phyloP scores from a whole-genome alignment of 2,329 filamentous ascomycete species.

The Byssochlamys sp. region DNA sequence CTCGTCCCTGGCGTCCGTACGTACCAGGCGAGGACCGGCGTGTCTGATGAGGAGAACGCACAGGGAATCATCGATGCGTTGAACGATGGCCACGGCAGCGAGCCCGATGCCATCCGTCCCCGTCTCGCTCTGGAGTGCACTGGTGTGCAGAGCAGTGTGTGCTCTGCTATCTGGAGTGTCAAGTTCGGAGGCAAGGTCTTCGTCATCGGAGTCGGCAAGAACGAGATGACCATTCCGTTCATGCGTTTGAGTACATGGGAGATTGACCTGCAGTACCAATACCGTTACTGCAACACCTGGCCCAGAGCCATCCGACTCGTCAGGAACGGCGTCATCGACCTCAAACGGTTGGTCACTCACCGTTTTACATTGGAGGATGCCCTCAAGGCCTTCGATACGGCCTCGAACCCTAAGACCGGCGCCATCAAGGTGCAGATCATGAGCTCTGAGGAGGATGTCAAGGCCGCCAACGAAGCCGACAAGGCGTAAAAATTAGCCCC shows the following conservation, averaged over 20 bases:
- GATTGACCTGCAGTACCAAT: conserved; percentile 92
- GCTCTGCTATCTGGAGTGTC: conserved; percentile 73
- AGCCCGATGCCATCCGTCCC: conserved; percentile 58
- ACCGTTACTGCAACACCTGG: conserved; percentile 94
- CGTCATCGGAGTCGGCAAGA: conserved; percentile 88
- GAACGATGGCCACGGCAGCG: conserved; percentile 37
- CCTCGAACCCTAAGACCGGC: conserved; percentile 76
- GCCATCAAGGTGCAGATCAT: conserved; percentile 96
- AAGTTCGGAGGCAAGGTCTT: conserved; percentile 97
- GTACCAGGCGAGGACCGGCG: conserved; percentile 43
- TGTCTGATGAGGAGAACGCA: conserved; percentile 59
- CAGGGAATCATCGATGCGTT: conserved; percentile 59
- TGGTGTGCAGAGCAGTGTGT: conserved; percentile 81
- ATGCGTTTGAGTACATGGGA: conserved; percentile 86
- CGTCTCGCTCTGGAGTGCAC: conserved; percentile 83
- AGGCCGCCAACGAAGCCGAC: conserved; percentile 14
- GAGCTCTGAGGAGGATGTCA: conserved; percentile 32
- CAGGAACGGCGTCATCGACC: conserved; percentile 70
- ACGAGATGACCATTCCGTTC: conserved; percentile 90
- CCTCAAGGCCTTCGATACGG: conserved; percentile 78
- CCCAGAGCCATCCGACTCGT: conserved; percentile 82
- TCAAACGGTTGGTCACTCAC: conserved; percentile 78
- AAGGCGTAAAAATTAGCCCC: background rate
- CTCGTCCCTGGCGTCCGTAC: conserved; percentile 71
- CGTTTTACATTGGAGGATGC: conserved; percentile 78